Evolutionary conservation across 371 early-diverging fungal genomes (phyloP), one percentile per base, ranked within the genome.

Genomic region (Coemansia sp.): DNA sequence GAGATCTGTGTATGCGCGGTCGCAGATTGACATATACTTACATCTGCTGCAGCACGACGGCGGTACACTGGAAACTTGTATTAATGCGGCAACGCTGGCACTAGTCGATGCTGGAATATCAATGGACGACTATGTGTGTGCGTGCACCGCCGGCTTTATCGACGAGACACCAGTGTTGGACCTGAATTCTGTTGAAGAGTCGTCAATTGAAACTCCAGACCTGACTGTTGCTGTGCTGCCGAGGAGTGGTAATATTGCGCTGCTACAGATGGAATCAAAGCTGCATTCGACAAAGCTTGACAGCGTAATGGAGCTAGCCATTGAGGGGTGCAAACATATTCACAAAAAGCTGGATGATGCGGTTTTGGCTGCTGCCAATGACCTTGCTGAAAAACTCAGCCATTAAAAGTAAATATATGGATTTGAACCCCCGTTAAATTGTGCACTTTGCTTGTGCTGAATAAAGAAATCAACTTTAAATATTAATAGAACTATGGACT

Each of bases 81-180:
- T 97, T 61, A 97, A 98, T 80, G 98, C 95, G 3, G 87, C 95
- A 0, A 93, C 94, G 6, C 77, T 98, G 85, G 98, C 98, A 0
- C 75, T 98, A 65, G 89, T 97, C n/a, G 95, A 98, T 73, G 98
- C 98, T 5, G 98, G 98, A 48, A 89, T 98, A 32, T 91, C 97
- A n/a, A 94, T 98, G 95, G 71, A 81, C 9, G 98, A 98, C 66
- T 96, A 93, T 82, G 94, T 97, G 3, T 88, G 88, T 61, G 96
- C 97, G n/a, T 92, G 92, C 67, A 92, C 95, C n/a, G 96, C 92
- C 11, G 96, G 97, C 11, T 90, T 85, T 68, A 87, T 91, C 21
- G 92, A 93, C 46, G 90, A 90, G 24, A 83, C 85, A 32, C 88
- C 95, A 12, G 85, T 96, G 1, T 79, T 96, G 36, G 97, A 98